Base-by-base conservation (phyloP, 345 rosid genomes). In the Eucalyptus cloeziana region DNA sequence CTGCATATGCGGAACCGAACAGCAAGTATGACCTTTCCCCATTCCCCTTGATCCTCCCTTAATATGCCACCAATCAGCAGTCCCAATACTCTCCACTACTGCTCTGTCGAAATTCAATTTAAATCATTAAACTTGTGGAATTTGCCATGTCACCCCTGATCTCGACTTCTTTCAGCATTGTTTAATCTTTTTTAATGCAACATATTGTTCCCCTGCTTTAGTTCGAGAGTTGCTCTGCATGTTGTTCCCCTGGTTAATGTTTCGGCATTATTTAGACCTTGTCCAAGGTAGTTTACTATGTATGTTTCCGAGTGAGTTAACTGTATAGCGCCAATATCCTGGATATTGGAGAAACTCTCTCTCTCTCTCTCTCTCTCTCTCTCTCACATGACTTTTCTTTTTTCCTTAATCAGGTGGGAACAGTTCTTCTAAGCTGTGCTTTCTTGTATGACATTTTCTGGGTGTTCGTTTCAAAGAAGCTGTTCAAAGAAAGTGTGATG, bases 401-500 rank as follows among this genome's bases (percentile, higher is more conserved):
- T 49, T 45, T 44, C 44, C 45, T 45, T 17, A 58, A 90, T 92
- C 96, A 98, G 99, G 99, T 98, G 22, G 99, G 99, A 86, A 97
- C 99, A 54, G 98, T 97, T 90, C 99, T 98, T 90, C 98, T 98
- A 89, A 92, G 99, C 87, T 97, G 99, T 90, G 99, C 99, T 83
- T 98, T 98, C 95, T 91, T 97, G 90, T 97, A 98, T 67, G 99
- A 97, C 92, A 98, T 97, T 92, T 98, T 98, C 92, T 98, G 99
- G 99, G 99, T 98, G 90, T 98, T 97, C 67, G 91, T 97, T 90
- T 98, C 99, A 45, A 98, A 96, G 96, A 96, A 94, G 94, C 87
- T 96, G 94, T 98, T 97, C 94, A 94, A 96, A 43, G 98, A 98
- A 94, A 98, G 99, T 56, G 99, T 98, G 87, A 98, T 98, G 99